A percentile compares a stretch with the other conserved stretches of the same genome.
These are phyloP conservation scores for Xylariomycetidae sp. DNA, from an alignment of 2,329 filamentous ascomycete genomes.

Conservation along the genomic window DNA sequence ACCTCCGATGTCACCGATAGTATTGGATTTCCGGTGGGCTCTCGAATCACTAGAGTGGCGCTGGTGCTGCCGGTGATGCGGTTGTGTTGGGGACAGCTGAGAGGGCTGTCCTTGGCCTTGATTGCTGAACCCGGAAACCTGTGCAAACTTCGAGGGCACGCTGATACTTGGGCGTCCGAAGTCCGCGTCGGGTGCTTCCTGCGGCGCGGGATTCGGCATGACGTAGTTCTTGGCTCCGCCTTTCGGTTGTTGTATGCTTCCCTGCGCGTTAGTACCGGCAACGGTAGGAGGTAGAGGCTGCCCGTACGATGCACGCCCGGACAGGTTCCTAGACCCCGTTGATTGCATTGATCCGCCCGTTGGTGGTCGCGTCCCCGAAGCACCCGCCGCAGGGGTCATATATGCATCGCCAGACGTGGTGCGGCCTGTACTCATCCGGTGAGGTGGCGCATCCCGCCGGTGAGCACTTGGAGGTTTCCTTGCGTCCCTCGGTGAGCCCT, in stretches of 20 bases:
- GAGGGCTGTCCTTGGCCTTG: too few species aligned
- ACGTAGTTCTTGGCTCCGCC: slow-evolving; percentile 60
- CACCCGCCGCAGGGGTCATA: slow-evolving; percentile 39
- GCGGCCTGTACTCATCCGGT: slow-evolving; percentile 43
- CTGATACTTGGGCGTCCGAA: slow-evolving; percentile 56
- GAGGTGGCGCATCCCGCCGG: slow-evolving; percentile 38
- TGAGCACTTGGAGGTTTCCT: slow-evolving; percentile 44
- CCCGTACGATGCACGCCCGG: slow-evolving; percentile 68
- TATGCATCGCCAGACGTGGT: slow-evolving; percentile 49
- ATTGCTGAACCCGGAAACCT: slow-evolving; percentile 52
- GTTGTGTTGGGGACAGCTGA: too few species aligned
- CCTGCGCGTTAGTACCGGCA: slow-evolving; percentile 82
- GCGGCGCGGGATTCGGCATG: slow-evolving; percentile 61
- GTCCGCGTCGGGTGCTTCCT: slow-evolving; percentile 43
- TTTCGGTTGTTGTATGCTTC: slow-evolving; percentile 77
- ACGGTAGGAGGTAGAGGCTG: slow-evolving; percentile 83
- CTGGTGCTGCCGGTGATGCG: too few species aligned
- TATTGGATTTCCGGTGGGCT: slow-evolving; percentile 65
- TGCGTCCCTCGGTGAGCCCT: slow-evolving; percentile 26
- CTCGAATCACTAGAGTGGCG: slow-evolving; percentile 32
- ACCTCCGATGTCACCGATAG: slow-evolving; percentile 74
- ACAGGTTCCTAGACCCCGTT: slow-evolving; percentile 56
- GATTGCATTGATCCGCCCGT: slow-evolving; percentile 79
- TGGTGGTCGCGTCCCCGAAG: slow-evolving; percentile 55
- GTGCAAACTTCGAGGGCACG: slow-evolving; percentile 53